Evolutionary conservation across 441 rosid species (phyloP), one percentile per base, ranked within the genome.

Genomic region (Aquilaria agallochum): DNA sequence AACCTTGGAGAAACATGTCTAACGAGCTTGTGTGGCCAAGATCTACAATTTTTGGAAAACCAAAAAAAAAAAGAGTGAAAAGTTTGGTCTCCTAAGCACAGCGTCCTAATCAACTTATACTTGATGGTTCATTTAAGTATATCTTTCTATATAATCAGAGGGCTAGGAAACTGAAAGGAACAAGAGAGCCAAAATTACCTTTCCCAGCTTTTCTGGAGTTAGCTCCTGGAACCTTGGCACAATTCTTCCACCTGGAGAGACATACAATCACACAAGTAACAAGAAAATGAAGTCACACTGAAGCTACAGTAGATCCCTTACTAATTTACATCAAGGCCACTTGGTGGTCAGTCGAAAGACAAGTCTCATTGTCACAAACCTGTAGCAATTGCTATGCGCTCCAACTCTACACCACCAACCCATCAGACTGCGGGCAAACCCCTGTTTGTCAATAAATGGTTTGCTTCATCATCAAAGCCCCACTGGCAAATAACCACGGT

Each of bases 401-500:
- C 97, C 73, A 95, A 70, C 76, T 95, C 99, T 58, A 95, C 98
- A 68, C 97, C 97, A 61, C 98, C 99, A 34, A 95, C 98, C 98
- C 99, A 95, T 66, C 98, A 86, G 36, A 92, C 98, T 31, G 98
- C 99, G 67, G 99, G 99, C 73, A 95, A 76, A 74, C 92, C 80
- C 78, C 97, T 77, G 76, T 95, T 90, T 96, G 92, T 87, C 66
- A 95, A 71, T 54, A 95, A 75, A 84, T 92, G 98, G 72, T 95
- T 95, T 66, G 99, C 99, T 71, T 95, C 99, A 68, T 95, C 98
- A 68, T 92, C 98, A 31, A 92, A 95, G 53, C 99, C 98, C 99
- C 99, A 95, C 56, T 95, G 98, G 72, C 98, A 95, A 75, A 95
- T 92, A 56, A 95, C 99, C 78, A 95, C 65, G 12, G 99, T 88